Base-by-base conservation (phyloP, 352 stramenopile genomes). In the Halophytophthora polymorphica region DNA sequence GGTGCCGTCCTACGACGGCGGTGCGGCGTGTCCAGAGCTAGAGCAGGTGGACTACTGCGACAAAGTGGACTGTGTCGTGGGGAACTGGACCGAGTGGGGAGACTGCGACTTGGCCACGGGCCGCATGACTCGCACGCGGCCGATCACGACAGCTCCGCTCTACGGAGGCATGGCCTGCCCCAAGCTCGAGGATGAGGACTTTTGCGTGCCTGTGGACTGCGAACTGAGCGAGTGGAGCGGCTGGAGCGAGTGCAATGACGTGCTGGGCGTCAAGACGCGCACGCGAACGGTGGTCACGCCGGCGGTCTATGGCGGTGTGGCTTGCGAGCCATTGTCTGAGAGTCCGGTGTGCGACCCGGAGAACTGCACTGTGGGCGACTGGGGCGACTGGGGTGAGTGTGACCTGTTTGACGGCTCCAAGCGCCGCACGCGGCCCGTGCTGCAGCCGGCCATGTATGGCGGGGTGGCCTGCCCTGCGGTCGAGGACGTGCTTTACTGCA, bases 1-100 rank as follows among this genome's bases (percentile, higher is more conserved):
- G 2, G 67, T 74, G 2, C 43, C 50, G 4, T 38, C 70, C 0
- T 59, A 54, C 6, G 74, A 80, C 23, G 64, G 64, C 23, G 77
- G 77, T 21, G 57, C 57, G 0, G 41, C 51, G 18, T 88, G 77
- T n/a, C 69, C 69, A 0, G 46, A 37, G 2, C 54, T 82, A 12
- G 39, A 44, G 1, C 69, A 86, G 28, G 58, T 45, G 15, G 42
- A 64, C 11, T 73, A 70, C 13, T 88, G 77, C 54, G 33, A 61
- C 13, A 73, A 69, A 2, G 55, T 82, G 1, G 44, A 80, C 38
- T 89, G 74, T 25, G 48, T 74, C 1, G 66, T 86, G 3, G 50
- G 55, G 6, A 54, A 58, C 15, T 86, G 53, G 53, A 56, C 48
- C 0, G 10, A 41, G 0, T 89, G 71, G 73, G 68, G 29, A 2